Conservation (phyloP, 345 rosid species). For the Salix viminalis region DNA sequence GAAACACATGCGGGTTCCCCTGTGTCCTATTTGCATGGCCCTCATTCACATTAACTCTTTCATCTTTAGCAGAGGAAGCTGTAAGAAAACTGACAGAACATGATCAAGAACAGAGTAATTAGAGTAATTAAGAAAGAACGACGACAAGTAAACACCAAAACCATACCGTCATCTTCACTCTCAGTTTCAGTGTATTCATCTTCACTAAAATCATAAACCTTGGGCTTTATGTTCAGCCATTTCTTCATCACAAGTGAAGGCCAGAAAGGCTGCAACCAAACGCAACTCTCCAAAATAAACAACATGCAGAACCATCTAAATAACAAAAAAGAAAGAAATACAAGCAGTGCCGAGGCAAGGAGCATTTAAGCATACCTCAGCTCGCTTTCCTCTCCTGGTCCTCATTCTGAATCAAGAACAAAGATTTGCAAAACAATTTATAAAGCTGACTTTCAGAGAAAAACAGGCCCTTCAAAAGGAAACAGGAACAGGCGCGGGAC, state of each 20-base stretch:
- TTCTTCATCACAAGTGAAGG: slow-evolving; percentile 95
- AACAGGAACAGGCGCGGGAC: slow-evolving; percentile 10
- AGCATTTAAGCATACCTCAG: slow-evolving; percentile 50
- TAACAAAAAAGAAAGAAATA: not conserved
- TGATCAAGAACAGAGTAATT: slow-evolving; percentile 6
- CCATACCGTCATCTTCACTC: slow-evolving; percentile 86
- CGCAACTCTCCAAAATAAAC: slow-evolving; percentile 12
- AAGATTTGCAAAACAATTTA: not conserved
- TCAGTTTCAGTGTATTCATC: slow-evolving; percentile 91
- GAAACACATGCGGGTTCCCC: slow-evolving; percentile 31
- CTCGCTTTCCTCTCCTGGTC: slow-evolving; percentile 52
- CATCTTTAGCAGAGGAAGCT: slow-evolving; percentile 57
- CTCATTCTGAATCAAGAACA: slow-evolving; percentile 41
- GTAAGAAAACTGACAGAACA: slow-evolving; percentile 15
- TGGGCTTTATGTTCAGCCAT: slow-evolving; percentile 89
- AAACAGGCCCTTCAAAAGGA: slow-evolving; percentile 10
- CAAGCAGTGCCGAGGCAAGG: slow-evolving; percentile 13
- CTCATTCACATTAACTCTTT: slow-evolving; percentile 18
- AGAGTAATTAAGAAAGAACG: not conserved
- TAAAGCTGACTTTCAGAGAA: slow-evolving; percentile 3
- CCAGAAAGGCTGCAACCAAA: slow-evolving; percentile 66
- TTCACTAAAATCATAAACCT: slow-evolving; percentile 79
- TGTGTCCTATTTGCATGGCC: slow-evolving; percentile 18
- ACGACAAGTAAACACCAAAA: not conserved
- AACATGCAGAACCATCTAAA: slow-evolving; percentile 6